Evolutionary conservation across 345 rosid species (phyloP), one percentile per base, ranked within the genome.

Genomic region (Hibiscus syriacus): DNA sequence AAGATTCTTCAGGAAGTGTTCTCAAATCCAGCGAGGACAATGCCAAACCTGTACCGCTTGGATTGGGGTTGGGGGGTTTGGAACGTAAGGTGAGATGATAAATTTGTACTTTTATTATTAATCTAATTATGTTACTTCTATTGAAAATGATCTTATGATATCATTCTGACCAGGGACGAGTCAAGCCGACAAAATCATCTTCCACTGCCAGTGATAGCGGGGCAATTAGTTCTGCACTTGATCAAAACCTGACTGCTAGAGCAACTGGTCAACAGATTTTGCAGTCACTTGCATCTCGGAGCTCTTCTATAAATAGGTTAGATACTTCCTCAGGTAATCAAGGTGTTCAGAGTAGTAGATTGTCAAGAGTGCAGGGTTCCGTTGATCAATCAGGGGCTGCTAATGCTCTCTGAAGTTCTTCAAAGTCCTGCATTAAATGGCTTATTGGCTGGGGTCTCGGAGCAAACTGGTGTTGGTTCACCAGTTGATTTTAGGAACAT

Each of bases 1-100:
- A 83, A 78, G 83, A 56, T 61, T 65, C 76, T 45, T 65, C 80
- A 30, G 58, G 71, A 66, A 71, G 73, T 71, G 71, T 70, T 73
- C 41, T 71, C 11, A 81, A 79, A 72, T 75, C 81, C 66, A 45
- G 79, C 66, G 81, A 76, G 75, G 82, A 80, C 41, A 73, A 61
- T 71, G 64, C 77, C 41, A 75, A 80, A 55, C 58, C 80, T 66
- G 80, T 73, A 12, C 98, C 99, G 25, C 87, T 89, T 76, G 99
- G 99, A 65, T 81, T 94, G 79, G 98, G 96, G 67, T 73, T 89
- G 68, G 95, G 92, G 30, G 71, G 87, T 74, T 79, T 94, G 81
- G 96, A 87, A 43, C 86, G 85, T 55, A 94, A 87, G 99, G 99
- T 93, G 70, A 39, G 73, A 19, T 19, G 43, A 30, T 38, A 16